Conservation (phyloP, 2,329 filamentous ascomycete species). For the Sporothrix sp. region DNA sequence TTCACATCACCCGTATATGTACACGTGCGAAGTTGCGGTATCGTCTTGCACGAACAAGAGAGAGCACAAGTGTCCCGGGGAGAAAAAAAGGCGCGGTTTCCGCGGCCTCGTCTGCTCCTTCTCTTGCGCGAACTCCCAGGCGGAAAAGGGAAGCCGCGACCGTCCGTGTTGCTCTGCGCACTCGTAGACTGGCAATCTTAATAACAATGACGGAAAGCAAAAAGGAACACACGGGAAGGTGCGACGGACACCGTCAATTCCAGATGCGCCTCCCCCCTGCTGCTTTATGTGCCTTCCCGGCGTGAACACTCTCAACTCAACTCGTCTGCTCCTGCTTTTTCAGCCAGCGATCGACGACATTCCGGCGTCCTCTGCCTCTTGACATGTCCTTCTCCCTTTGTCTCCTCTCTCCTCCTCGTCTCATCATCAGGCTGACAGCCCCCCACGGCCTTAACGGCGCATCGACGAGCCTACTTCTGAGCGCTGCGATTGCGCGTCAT, state of each 20-base stretch:
- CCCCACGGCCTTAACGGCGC: neutral
- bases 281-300: slow-evolving; percentile 4
- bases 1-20: too few species aligned
- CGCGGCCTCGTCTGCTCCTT: too few species aligned
- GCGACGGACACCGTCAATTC: neutral
- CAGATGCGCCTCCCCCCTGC: neutral
- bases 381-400: neutral
- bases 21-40: too few species aligned
- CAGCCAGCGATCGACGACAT: too few species aligned
- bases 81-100: too few species aligned
- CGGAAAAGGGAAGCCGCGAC: too few species aligned
- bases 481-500: neutral
- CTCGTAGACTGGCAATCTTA: too few species aligned
- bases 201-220: too few species aligned
- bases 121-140: too few species aligned
- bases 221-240: neutral
- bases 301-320: neutral
- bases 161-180: too few species aligned
- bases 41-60: too few species aligned
- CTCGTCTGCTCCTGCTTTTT: neutral
- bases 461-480: neutral
- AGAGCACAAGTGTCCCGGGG: too few species aligned
- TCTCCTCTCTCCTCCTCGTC: neutral
- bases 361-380: neutral
- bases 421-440: neutral